Percentiles rank a stretch among this genome's conserved stretches.
phyloP scores from a whole-genome alignment of 2,329 filamentous ascomycete genomes.

The Boeremia lycopersici region DNA sequence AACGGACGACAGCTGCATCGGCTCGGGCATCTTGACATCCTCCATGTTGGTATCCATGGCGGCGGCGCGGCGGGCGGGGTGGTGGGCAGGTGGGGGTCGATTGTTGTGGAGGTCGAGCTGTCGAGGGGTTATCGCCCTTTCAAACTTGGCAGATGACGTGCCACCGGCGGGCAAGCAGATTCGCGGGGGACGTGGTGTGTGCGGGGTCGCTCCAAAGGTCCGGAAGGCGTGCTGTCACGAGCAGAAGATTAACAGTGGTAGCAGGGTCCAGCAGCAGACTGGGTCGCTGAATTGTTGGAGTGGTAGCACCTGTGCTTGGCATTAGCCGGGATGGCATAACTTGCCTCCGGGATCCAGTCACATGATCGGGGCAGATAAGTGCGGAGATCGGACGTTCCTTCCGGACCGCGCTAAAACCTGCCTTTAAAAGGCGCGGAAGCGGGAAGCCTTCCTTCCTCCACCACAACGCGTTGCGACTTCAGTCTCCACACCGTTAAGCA shows the following conservation, averaged over 20 bases:
- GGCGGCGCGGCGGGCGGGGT: slow-evolving; percentile 36
- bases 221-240: slow-evolving; percentile 12
- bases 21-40: slow-evolving; percentile 86
- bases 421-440: too few relatives aligned
- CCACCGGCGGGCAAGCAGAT: slow-evolving; percentile 21
- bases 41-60: slow-evolving; percentile 99
- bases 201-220: not conserved
- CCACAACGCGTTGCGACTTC: slow-evolving; percentile 17
- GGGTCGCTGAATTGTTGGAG: slow-evolving; percentile 26
- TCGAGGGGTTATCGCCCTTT: slow-evolving; percentile 46
- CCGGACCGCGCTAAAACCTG: too few relatives aligned
- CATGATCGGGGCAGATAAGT: too few relatives aligned
- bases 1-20: slow-evolving; percentile 70
- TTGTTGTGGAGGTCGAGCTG: slow-evolving; percentile 38
- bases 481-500: too few relatives aligned
- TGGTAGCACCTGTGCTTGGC: slow-evolving; percentile 17
- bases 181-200: slow-evolving; percentile 2
- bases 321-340: not conserved
- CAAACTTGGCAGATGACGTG: slow-evolving; percentile 49
- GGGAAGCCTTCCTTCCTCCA: not conserved
- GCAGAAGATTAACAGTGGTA: slow-evolving; percentile 23
- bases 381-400: too few relatives aligned
- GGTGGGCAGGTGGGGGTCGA: slow-evolving; percentile 29
- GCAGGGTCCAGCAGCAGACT: slow-evolving; percentile 27
- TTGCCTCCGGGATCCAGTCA: not conserved